Evolutionary conservation across 495 filamentous ascomycete species (phyloP).

Genomic region (Gamarada debralockiae): DNA sequence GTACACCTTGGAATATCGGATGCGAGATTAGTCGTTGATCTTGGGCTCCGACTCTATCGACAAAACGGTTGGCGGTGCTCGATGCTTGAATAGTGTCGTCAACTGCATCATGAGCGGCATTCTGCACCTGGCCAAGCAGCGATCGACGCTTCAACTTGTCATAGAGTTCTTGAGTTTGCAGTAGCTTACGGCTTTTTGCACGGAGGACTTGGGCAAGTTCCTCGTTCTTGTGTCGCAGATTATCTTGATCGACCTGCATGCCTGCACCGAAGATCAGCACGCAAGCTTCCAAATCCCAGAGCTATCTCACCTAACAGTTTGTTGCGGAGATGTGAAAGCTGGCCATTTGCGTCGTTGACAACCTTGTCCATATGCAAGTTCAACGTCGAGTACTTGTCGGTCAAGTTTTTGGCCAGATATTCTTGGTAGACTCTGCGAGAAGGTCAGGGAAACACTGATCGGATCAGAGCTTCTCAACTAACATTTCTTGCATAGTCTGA

Average conservation of each 20-base stretch:
- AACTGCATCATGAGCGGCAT: constrained; percentile 65
- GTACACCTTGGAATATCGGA: constrained; percentile 8
- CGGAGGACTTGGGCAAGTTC: constrained; percentile 65
- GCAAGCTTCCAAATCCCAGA: not conserved
- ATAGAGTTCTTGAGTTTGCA: constrained; percentile 79
- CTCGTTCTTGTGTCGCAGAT: constrained; percentile 69
- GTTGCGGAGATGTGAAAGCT: constrained; percentile 64
- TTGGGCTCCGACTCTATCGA: constrained; percentile 20
- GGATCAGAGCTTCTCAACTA: constrained; percentile 9
- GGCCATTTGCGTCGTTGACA: constrained; percentile 74
- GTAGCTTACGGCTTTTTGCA: constrained; percentile 72
- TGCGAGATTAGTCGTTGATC: constrained; percentile 6
- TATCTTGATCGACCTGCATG: constrained; percentile 62
- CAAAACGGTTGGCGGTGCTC: constrained; percentile 10
- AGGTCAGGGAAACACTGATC: constrained; percentile 11
- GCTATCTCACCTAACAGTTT: constrained; percentile 33
- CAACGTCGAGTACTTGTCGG: constrained; percentile 68
- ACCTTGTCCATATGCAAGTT: constrained; percentile 75
- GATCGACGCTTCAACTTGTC: constrained; percentile 74
- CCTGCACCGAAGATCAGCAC: constrained; percentile 37
- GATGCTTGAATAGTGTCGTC: constrained; percentile 47
- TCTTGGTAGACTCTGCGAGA: constrained; percentile 72
- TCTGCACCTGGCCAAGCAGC: constrained; percentile 64
- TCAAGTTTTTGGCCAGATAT: constrained; percentile 64
- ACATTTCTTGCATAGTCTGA: constrained; percentile 92